Evolutionary conservation across 805 yeast genomes (phyloP), one percentile per base, ranked within the genome.

Genomic region (Starmera quercuum): DNA sequence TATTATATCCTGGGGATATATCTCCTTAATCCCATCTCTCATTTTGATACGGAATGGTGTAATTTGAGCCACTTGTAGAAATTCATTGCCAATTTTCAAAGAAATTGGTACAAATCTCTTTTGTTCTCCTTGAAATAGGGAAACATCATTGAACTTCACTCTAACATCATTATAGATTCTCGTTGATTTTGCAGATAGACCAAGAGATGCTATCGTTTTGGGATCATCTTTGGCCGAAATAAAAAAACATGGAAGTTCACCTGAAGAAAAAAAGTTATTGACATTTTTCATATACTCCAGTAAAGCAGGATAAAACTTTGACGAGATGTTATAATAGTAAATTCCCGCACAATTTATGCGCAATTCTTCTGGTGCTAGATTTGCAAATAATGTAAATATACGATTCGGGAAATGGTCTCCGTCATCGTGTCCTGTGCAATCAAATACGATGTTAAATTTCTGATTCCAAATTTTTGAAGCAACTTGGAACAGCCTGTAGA

Each of bases 391-490:
- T 0, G 49, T 37, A 29, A 64, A 49, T 30, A 70, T 60, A 7
- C 53, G 46, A 25, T 41, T 37, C 12, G 55, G 53, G 20, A 56
- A 40, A 2, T 50, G 26, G 9, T 46, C 42, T 4, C 38, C 28
- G 8, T 58, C 58, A 20, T 63, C 53, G 48, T 68, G 76, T 10
- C 76, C 78, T 0, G 95, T 82, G 43, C 83, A 75, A 53, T 86
- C 95, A 38, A 74, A 44, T 6, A 85, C 71, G 32, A 78, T 39
- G 39, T 75, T 72, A 51, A 69, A 83, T 36, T 73, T 75, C 21
- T 73, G 66, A 15, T 78, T 75, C 88, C 94, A 81, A 18, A 83
- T 66, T 49, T 78, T 81, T 33, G 80, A 71, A 13, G 79, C 71
- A 4, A 73, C 67, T 44, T 82, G 86, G 34, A 83, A 68, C 7